These are phyloP conservation scores for Cucurbita maxima DNA, from an alignment of 306 rosid species.

Conservation along the genomic window DNA sequence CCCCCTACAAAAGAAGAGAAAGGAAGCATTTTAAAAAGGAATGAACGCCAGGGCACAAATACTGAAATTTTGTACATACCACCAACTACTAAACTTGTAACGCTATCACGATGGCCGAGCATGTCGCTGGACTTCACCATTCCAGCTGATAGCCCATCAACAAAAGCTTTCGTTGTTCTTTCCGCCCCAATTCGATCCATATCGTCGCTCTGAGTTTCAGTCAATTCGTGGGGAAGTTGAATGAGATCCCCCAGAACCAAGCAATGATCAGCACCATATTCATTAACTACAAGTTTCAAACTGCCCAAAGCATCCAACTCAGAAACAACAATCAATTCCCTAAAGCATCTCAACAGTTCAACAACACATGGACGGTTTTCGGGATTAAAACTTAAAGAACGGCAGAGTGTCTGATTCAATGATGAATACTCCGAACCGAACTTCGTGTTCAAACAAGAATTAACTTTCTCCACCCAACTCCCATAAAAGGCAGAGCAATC, in stretches of 20 bases:
- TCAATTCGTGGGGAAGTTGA: conserved; percentile 19
- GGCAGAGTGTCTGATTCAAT: conserved; percentile 32
- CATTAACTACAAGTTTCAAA: conserved; percentile 20
- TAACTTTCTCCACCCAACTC: conserved; percentile 45
- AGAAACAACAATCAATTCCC: conserved; percentile 35
- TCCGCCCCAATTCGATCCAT: conserved; percentile 21
- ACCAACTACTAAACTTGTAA: conserved; percentile 69
- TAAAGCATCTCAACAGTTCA: conserved; percentile 52
- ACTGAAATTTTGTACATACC: conserved; percentile 29
- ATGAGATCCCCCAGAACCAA: conserved; percentile 53
- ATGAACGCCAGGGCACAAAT: conserved; percentile 6
- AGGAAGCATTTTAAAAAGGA: conserved; percentile 10
- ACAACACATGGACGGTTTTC: conserved; percentile 38
- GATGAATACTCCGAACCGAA: conserved; percentile 35
- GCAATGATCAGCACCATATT: conserved; percentile 13
- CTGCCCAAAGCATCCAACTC: conserved; percentile 30
- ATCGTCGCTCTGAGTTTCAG: conserved; percentile 15
- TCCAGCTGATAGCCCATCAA: conserved; percentile 40
- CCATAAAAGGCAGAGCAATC: conserved; percentile 22
- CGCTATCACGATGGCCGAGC: conserved; percentile 66
- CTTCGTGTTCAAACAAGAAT: conserved; percentile 34
- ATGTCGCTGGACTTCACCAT: conserved; percentile 40
- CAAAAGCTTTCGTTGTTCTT: conserved; percentile 19
- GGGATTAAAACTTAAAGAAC: conserved; percentile 46
- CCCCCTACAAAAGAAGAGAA: conserved; percentile 43